A percentile compares a stretch with the other conserved stretches of the same genome.
Conservation (phyloP, 768 basidiomycete species). For the Leccinum disarticulatum region DNA sequence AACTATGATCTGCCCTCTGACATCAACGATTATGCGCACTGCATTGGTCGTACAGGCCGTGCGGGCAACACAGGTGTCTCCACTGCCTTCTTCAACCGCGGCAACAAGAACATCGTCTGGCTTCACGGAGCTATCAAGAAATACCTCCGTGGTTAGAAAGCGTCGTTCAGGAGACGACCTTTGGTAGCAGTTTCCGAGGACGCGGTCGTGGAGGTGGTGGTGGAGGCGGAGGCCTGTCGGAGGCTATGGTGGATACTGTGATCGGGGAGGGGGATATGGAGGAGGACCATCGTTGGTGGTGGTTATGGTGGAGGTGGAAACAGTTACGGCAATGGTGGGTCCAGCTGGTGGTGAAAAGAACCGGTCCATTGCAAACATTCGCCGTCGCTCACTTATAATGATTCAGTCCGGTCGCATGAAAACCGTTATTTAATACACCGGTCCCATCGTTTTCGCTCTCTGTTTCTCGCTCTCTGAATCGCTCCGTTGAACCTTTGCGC, state of each 20-base stretch:
- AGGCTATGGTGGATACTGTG: slow-evolving; percentile 32
- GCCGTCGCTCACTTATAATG: slow-evolving; percentile 11
- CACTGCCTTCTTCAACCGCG: slow-evolving; percentile 95
- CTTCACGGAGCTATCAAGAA: slow-evolving; percentile 87
- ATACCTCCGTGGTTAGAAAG: slow-evolving; percentile 90
- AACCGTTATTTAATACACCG: slow-evolving; percentile 23
- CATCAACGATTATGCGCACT: slow-evolving; percentile 99
- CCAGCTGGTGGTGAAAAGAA: slow-evolving; percentile 50
- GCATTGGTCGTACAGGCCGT: slow-evolving; percentile 97
- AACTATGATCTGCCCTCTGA: slow-evolving; percentile 98
- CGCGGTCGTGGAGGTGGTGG: slow-evolving; percentile 47
- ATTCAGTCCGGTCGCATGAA: slow-evolving; percentile 25
- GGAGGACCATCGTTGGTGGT: slow-evolving; percentile 29
- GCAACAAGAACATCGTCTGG: slow-evolving; percentile 80
- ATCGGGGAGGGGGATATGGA: slow-evolving; percentile 43
- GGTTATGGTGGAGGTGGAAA: slow-evolving; percentile 30
- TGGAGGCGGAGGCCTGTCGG: slow-evolving; percentile 28
- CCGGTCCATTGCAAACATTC: slow-evolving; percentile 9
- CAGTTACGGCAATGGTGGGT: slow-evolving; percentile 33
- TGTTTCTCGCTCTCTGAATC: slow-evolving; percentile 34
- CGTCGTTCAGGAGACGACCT: slow-evolving; percentile 78
- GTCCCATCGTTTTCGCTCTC: slow-evolving; percentile 21
- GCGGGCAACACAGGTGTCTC: slow-evolving; percentile 96
- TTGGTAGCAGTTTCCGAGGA: slow-evolving; percentile 56
- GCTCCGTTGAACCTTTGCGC: slow-evolving; percentile 47